These are phyloP conservation scores for Trichoderma arundinaceum DNA, from an alignment of 2,329 filamentous ascomycete genomes.

Conservation along the genomic window DNA sequence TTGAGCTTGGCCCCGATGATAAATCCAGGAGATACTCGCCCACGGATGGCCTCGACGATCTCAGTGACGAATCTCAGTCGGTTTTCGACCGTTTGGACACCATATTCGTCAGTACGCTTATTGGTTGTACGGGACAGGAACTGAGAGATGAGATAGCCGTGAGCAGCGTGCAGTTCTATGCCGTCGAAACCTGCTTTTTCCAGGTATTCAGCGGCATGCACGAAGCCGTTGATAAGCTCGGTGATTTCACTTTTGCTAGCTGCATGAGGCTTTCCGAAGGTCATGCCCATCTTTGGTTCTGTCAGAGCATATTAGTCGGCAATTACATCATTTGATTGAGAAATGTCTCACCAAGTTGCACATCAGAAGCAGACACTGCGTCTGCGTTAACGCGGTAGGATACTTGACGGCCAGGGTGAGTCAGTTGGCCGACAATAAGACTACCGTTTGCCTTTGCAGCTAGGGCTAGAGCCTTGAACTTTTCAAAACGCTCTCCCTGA, in stretches of 20 bases:
- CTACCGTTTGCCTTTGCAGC: slow-evolving; percentile 62
- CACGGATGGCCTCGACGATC: too few species aligned
- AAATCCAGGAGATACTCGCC: too few species aligned
- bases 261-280: slow-evolving; percentile 40
- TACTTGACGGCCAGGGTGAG: slow-evolving; percentile 58
- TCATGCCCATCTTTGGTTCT: too few species aligned
- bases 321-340: too few species aligned
- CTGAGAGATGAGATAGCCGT: slow-evolving; percentile 60
- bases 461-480: slow-evolving; percentile 61
- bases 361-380: not conserved
- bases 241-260: slow-evolving; percentile 61
- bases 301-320: too few species aligned
- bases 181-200: slow-evolving; percentile 66
- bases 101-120: slow-evolving; percentile 58
- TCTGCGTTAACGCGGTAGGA: slow-evolving; percentile 43
- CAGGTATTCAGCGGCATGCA: slow-evolving; percentile 64
- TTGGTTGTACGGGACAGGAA: slow-evolving; percentile 59
- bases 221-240: slow-evolving; percentile 63
- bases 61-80: too few species aligned
- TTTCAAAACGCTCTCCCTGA: slow-evolving; percentile 64
- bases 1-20: slow-evolving; percentile 59
- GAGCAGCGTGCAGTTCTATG: slow-evolving; percentile 58
- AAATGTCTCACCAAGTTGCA: not conserved
- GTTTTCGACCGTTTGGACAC: slow-evolving; percentile 50
- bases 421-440: slow-evolving; percentile 65